Evolutionary conservation across 2,329 filamentous ascomycete species (phyloP).

Genomic region (Aquanectria penicillioides): DNA sequence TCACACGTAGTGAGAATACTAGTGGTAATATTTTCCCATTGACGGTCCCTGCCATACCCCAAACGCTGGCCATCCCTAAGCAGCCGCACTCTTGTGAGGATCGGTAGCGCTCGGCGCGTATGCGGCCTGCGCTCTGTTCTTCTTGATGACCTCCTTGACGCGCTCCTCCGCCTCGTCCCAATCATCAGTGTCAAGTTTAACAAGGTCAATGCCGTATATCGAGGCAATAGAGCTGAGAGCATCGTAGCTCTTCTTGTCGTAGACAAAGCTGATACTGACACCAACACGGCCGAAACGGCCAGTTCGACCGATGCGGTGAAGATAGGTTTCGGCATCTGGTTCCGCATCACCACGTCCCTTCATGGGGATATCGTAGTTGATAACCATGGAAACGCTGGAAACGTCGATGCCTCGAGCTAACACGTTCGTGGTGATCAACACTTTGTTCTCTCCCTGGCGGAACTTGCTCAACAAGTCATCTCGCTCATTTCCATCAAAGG

Average conservation of each 20-base stretch:
- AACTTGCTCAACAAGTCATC: conserved; percentile 89
- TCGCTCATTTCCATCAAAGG: conserved; percentile 83
- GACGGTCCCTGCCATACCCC: conserved; percentile 7
- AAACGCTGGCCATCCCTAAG: conserved; percentile 42
- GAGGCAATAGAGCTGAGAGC: conserved; percentile 82
- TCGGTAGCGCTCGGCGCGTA: conserved; percentile 60
- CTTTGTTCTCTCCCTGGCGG: conserved; percentile 87
- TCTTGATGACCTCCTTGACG: conserved; percentile 85
- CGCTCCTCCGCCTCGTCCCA: conserved; percentile 90
- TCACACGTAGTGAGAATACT: neutral
- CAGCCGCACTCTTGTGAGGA: conserved; percentile 39
- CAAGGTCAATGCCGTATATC: conserved; percentile 83
- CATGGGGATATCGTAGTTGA: conserved; percentile 93
- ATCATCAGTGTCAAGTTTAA: conserved; percentile 83
- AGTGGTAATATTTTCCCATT: neutral
- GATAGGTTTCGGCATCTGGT: conserved; percentile 93
- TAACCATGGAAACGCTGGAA: conserved; percentile 93
- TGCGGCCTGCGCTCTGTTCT: conserved; percentile 66
- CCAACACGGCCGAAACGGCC: conserved; percentile 96
- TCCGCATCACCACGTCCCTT: conserved; percentile 80
- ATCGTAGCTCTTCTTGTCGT: conserved; percentile 82
- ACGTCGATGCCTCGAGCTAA: conserved; percentile 94
- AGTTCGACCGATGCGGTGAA: conserved; percentile 97
- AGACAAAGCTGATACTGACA: conserved; percentile 94
- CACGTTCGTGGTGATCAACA: conserved; percentile 97